A percentile compares a stretch with the other conserved stretches of the same genome.
phyloP scores from a whole-genome alignment of 495 filamentous ascomycete species.

The Talaromyces adpressus region DNA sequence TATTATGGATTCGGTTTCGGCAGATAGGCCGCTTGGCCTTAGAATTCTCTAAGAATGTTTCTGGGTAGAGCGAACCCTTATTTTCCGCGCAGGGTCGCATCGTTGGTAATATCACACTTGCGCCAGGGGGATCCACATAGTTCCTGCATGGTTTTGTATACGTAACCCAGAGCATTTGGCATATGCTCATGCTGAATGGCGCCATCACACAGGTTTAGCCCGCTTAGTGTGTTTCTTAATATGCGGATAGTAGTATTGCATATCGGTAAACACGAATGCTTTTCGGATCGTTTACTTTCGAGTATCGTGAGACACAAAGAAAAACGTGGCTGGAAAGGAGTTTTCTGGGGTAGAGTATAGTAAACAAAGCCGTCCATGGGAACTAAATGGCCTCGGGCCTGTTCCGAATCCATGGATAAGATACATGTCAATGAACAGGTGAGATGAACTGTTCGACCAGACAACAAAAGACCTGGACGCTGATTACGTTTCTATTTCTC shows the following conservation, averaged over 20 bases:
- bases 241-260: neutral
- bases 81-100: constrained; percentile 1
- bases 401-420: neutral
- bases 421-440: neutral
- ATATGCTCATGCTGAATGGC: neutral
- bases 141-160: neutral
- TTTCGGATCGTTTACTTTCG: neutral
- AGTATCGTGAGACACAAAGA: neutral
- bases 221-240: neutral
- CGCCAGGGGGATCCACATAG: neutral
- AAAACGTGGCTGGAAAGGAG: neutral
- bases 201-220: neutral
- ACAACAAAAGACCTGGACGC: neutral
- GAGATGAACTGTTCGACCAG: neutral
- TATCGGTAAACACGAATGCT: neutral
- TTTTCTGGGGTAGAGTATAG: neutral
- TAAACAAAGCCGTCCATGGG: neutral
- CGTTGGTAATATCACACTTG: neutral
- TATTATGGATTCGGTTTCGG: neutral
- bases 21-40: neutral
- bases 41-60: neutral
- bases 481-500: neutral
- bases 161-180: neutral
- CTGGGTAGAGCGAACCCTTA: neutral
- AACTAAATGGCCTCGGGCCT: neutral